phyloP scores from a whole-genome alignment of 768 basidiomycete genomes.

The Lentinus brumalis region DNA sequence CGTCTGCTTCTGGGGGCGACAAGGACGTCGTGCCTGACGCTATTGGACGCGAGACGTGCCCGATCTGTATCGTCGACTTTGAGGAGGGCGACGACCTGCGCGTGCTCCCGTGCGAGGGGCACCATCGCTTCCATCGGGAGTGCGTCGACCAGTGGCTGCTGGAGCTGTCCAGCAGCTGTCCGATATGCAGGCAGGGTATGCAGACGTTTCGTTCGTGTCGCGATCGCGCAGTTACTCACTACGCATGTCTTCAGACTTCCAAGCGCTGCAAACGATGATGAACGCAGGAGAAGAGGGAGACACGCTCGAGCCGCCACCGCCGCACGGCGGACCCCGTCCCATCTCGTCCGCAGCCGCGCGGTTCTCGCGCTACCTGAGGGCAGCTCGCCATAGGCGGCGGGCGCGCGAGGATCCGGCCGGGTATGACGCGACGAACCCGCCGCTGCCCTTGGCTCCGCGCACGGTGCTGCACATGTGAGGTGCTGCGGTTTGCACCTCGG shows the following conservation, averaged over 20 bases:
- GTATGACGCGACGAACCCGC: conserved; percentile 29
- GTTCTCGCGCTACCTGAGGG: conserved; percentile 37
- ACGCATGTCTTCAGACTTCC: conserved; percentile 31
- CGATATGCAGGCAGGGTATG: conserved; percentile 86
- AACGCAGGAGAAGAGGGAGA: conserved; percentile 18
- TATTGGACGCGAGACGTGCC: conserved; percentile 85
- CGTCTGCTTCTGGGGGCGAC: conserved; percentile 7
- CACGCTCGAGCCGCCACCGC: conserved; percentile 24
- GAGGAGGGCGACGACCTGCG: conserved; percentile 92
- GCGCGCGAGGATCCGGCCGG: conserved; percentile 20
- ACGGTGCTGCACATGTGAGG: conserved; percentile 7
- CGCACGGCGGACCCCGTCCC: conserved; percentile 18
- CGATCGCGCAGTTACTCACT: too few species aligned
- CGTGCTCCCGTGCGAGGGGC: conserved; percentile 87
- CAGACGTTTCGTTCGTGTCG: too few species aligned
- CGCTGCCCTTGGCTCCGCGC: conserved; percentile 25
- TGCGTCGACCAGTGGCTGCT: conserved; percentile 96
- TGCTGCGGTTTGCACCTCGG: not conserved
- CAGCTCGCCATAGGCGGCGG: conserved; percentile 29
- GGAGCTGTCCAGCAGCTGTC: conserved; percentile 87
- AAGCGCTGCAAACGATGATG: conserved; percentile 37
- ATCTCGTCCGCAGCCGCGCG: conserved; percentile 28
- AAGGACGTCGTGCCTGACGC: conserved; percentile 58
- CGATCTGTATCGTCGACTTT: conserved; percentile 94
- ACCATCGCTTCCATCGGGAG: conserved; percentile 85